phyloP scores from a whole-genome alignment of 2,329 filamentous ascomycete genomes.

The Helotiales sp. region DNA sequence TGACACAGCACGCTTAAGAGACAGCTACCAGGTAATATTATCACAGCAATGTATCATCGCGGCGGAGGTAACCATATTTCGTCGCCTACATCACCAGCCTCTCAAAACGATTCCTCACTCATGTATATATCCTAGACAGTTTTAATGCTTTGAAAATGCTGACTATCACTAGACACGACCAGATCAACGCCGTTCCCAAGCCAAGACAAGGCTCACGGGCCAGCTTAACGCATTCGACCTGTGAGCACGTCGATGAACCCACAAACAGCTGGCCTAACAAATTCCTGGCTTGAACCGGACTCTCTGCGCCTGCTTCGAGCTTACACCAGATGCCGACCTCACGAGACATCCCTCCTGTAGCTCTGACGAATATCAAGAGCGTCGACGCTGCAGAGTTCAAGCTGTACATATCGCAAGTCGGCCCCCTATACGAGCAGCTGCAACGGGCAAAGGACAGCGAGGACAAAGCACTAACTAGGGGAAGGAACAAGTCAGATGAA shows the following conservation, averaged over 20 bases:
- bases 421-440: constrained; percentile 84
- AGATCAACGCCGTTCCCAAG: background rate
- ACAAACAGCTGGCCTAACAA: background rate
- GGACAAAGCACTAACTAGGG: constrained; percentile 54
- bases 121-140: background rate
- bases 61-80: background rate
- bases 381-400: constrained; percentile 80
- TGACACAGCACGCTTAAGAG: too few species aligned
- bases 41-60: background rate
- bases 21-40: too few species aligned
- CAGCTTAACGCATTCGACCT: background rate
- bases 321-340: constrained; percentile 80
- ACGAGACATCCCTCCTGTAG: constrained; percentile 89
- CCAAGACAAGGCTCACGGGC: background rate
- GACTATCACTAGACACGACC: background rate
- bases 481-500: constrained; percentile 38
- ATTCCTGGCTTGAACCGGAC: background rate
- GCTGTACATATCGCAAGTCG: constrained; percentile 82
- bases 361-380: constrained; percentile 82
- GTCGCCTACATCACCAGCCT: too few species aligned
- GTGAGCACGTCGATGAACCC: background rate
- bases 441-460: constrained; percentile 78
- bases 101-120: background rate
- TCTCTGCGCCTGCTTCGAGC: constrained; percentile 63
- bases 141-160: background rate